Percentiles rank a stretch among this genome's conserved stretches.
Evolutionary conservation across 139 green algal species (phyloP).

Genomic region (Micromonas commoda): DNA sequence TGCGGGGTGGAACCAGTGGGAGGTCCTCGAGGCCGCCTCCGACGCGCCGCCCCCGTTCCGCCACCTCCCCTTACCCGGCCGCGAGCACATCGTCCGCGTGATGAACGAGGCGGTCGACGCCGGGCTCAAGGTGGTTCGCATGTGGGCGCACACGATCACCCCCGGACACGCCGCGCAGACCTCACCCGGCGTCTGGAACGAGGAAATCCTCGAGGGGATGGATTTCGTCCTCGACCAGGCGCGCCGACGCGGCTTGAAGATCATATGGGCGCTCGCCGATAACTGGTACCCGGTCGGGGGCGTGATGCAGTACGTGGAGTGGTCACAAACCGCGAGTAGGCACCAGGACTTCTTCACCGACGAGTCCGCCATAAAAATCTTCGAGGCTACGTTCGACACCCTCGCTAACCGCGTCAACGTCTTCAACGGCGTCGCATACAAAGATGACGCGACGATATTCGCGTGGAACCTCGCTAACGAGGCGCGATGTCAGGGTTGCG

Average conservation of each 20-base stretch:
- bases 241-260: not conserved
- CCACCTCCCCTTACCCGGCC: not conserved
- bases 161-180: not conserved
- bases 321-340: not conserved
- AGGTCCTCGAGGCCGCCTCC: conserved; percentile 7
- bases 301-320: conserved; percentile 2
- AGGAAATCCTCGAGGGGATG: not conserved
- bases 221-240: conserved; percentile 22
- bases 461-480: conserved; percentile 38
- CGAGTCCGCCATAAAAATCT: not conserved
- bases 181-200: conserved; percentile 8
- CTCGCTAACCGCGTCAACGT: conserved; percentile 28
- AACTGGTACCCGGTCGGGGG: conserved; percentile 16
- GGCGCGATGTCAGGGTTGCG: conserved; percentile 7
- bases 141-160: conserved; percentile 26
- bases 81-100: not conserved
- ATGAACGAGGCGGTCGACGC: conserved; percentile 9
- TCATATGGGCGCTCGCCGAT: conserved; percentile 17
- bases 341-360: conserved; percentile 25
- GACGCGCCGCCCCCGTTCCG: not conserved
- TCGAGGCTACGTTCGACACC: conserved; percentile 15
- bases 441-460: conserved; percentile 38
- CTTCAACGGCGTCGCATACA: conserved; percentile 27
- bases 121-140: conserved; percentile 13
- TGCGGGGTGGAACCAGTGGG: conserved; percentile 23